phyloP scores from a whole-genome alignment of 129 eudicot species.

The Kitagawia praeruptora region DNA sequence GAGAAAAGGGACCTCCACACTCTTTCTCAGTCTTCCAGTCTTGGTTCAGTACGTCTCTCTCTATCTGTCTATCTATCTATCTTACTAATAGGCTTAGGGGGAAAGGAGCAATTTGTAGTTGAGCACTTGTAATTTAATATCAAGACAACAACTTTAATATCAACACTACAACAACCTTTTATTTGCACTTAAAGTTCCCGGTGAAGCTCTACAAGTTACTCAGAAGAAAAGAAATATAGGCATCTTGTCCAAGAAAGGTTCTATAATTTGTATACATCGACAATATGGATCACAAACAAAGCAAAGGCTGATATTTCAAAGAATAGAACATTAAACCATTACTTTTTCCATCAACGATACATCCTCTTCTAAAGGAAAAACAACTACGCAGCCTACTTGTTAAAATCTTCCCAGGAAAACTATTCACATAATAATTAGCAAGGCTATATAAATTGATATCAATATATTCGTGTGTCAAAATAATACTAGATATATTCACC shows the following conservation, averaged over 20 bases:
- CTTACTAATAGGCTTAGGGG: too few species aligned
- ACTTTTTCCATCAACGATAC: neutral
- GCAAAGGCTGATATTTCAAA: neutral
- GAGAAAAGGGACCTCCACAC: too few species aligned
- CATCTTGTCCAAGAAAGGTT: neutral
- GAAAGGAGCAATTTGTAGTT: neutral
- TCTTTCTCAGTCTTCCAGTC: too few species aligned
- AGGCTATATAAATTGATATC: neutral
- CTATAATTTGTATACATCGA: neutral
- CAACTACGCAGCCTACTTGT: neutral
- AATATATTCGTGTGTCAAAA: neutral
- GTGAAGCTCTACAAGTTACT: neutral
- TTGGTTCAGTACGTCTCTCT: too few species aligned
- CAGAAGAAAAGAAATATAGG: neutral
- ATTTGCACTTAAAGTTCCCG: neutral
- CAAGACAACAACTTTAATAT: neutral
- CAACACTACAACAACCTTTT: neutral
- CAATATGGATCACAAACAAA: neutral
- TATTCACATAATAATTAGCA: neutral
- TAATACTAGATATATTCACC: constrained; percentile 16
- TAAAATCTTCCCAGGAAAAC: neutral
- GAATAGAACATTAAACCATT: neutral
- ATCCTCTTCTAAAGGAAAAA: neutral
- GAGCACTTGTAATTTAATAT: neutral
- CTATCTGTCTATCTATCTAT: too few species aligned